These are phyloP conservation scores for Hypoxylon lienhwacheense DNA, from an alignment of 495 filamentous ascomycete species.

Conservation along the genomic window DNA sequence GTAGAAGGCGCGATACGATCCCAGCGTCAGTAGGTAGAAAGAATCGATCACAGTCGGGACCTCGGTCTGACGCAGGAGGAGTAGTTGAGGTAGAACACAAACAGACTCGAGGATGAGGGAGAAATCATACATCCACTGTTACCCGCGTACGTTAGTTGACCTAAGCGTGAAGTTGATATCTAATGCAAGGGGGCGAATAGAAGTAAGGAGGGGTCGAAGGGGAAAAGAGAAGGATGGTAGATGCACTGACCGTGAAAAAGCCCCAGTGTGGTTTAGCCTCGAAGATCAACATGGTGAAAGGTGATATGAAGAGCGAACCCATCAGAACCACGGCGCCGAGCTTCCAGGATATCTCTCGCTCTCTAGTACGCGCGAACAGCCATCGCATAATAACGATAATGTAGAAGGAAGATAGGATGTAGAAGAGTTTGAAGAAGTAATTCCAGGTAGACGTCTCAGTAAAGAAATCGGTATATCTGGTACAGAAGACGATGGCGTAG, in stretches of 20 bases:
- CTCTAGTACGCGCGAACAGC: slow-evolving; percentile 82
- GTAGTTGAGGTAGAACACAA: slow-evolving; percentile 85
- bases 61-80: slow-evolving; percentile 88
- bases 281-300: slow-evolving; percentile 68
- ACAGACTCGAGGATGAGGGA: slow-evolving; percentile 89
- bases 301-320: slow-evolving; percentile 62
- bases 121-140: slow-evolving; percentile 77
- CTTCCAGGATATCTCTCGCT: slow-evolving; percentile 90
- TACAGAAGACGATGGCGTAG: slow-evolving; percentile 82
- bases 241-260: slow-evolving; percentile 60
- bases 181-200: no score
- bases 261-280: slow-evolving; percentile 45
- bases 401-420: slow-evolving; percentile 81
- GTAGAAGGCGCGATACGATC: slow-evolving; percentile 88
- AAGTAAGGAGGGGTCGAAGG: neutral
- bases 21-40: slow-evolving; percentile 86
- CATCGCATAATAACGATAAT: slow-evolving; percentile 85
- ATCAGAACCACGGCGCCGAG: slow-evolving; percentile 65
- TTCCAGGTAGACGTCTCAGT: slow-evolving; percentile 58
- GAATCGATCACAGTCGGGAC: slow-evolving; percentile 96
- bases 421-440: slow-evolving; percentile 81
- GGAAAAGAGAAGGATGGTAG: neutral
- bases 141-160: neutral
- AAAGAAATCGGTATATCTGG: slow-evolving; percentile 87
- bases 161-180: neutral